phyloP scores from a whole-genome alignment of 2,329 filamentous ascomycete genomes.

The Paracoccidioides brasiliensis region DNA sequence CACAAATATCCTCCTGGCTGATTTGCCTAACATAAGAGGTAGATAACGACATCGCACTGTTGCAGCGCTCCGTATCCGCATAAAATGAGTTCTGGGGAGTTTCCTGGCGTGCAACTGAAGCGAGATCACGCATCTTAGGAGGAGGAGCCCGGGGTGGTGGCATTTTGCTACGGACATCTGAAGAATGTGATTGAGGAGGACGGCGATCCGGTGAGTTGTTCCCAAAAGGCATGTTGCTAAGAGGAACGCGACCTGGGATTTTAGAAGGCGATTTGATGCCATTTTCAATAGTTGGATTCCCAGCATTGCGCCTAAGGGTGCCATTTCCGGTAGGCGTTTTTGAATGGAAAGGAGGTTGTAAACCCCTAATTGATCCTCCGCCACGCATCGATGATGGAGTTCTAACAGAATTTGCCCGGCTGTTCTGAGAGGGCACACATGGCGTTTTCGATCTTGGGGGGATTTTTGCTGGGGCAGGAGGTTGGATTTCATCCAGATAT shows the following conservation, averaged over 20 bases:
- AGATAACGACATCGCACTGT: slow-evolving; percentile 29
- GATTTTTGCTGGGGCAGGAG: slow-evolving; percentile 54
- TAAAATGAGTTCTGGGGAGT: slow-evolving; percentile 16
- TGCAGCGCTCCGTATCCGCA: slow-evolving; percentile 36
- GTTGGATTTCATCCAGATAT: slow-evolving; percentile 71
- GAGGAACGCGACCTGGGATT: slow-evolving; percentile 35
- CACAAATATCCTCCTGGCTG: slow-evolving; percentile 72
- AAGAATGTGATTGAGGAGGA: slow-evolving; percentile 28
- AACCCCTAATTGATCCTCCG: slow-evolving; percentile 27
- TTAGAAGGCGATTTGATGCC: slow-evolving; percentile 34
- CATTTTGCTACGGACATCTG: slow-evolving; percentile 35
- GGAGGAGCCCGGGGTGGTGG: slow-evolving; percentile 55
- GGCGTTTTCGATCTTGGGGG: slow-evolving; percentile 41
- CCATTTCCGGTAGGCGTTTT: slow-evolving; percentile 35
- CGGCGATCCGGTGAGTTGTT: slow-evolving; percentile 72
- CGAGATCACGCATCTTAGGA: slow-evolving; percentile 83
- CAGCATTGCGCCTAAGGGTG: slow-evolving; percentile 28
- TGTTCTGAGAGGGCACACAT: slow-evolving; percentile 21
- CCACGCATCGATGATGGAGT: slow-evolving; percentile 21
- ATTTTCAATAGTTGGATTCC: background rate
- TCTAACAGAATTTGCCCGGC: slow-evolving; percentile 16
- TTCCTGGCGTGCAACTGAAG: slow-evolving; percentile 38
- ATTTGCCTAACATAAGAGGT: slow-evolving; percentile 43
- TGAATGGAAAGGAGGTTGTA: slow-evolving; percentile 30
- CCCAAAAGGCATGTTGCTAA: slow-evolving; percentile 35